phyloP scores from a whole-genome alignment of 2,329 filamentous ascomycete species.

The Colletotrichum sidae region DNA sequence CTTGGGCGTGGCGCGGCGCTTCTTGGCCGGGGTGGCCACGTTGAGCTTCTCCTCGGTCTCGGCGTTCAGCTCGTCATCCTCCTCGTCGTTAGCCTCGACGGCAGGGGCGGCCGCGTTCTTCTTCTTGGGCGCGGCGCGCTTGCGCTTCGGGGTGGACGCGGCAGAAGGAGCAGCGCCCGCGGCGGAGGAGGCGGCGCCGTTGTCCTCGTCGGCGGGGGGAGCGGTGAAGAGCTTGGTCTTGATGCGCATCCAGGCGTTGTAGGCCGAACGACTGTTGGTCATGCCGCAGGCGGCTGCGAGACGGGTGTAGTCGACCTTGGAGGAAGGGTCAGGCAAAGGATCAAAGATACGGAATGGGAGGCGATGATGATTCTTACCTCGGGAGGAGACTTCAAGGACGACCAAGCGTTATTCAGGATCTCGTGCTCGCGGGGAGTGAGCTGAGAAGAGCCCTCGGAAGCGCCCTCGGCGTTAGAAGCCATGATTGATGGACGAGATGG shows the following conservation, averaged over 20 bases:
- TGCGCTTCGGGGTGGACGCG: constrained; percentile 38
- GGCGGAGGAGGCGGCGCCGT: constrained; percentile 24
- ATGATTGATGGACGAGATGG: too few relatives aligned
- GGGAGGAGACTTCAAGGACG: constrained; percentile 42
- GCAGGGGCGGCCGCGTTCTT: constrained; percentile 7
- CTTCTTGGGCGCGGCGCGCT: constrained; percentile 25
- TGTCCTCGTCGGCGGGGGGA: constrained; percentile 7
- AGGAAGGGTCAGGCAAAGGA: neutral
- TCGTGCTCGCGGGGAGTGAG: constrained; percentile 42
- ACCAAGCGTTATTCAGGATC: constrained; percentile 42
- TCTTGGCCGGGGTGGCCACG: constrained; percentile 30
- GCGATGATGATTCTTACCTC: constrained; percentile 38
- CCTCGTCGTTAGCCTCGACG: constrained; percentile 6
- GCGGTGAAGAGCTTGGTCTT: constrained; percentile 43
- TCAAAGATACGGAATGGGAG: neutral
- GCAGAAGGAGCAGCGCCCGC: constrained; percentile 23
- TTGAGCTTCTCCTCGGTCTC: constrained; percentile 29
- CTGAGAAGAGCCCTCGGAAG: too few relatives aligned
- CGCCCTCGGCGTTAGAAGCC: too few relatives aligned
- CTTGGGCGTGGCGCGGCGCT: constrained; percentile 20
- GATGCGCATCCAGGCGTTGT: constrained; percentile 42
- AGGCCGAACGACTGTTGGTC: constrained; percentile 41
- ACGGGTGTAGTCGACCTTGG: constrained; percentile 43
- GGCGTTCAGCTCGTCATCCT: constrained; percentile 11
- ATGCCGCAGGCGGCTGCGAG: constrained; percentile 41